These are phyloP conservation scores for Earliella scabrosa DNA, from an alignment of 1,284 basidiomycete species.

Conservation along the genomic window DNA sequence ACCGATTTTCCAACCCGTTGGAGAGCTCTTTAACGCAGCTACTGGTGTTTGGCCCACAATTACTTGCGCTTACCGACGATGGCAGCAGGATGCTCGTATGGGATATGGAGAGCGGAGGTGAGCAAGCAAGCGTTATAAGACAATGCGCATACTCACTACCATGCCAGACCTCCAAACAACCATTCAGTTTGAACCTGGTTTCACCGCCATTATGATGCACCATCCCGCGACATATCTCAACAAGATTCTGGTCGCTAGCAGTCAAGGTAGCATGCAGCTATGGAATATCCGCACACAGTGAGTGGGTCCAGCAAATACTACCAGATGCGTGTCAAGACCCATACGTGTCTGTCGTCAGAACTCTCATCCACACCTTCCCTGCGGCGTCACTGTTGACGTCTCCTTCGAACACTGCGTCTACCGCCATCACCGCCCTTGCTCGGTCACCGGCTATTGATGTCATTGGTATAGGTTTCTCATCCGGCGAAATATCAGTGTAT, in stretches of 20 bases:
- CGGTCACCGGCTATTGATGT: constrained; percentile 98
- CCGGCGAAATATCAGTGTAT: constrained; percentile 87
- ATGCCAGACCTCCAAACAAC: constrained; percentile 58
- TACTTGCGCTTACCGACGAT: constrained; percentile 82
- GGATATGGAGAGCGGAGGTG: constrained; percentile 70
- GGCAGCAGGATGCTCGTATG: constrained; percentile 84
- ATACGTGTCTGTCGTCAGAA: constrained; percentile 42
- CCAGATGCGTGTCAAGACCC: background rate
- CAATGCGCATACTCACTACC: background rate
- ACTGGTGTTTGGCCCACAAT: constrained; percentile 78
- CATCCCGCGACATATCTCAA: constrained; percentile 98
- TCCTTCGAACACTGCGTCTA: constrained; percentile 39
- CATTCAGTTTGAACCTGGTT: constrained; percentile 78
- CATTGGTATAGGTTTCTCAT: constrained; percentile 87
- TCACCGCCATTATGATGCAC: constrained; percentile 83
- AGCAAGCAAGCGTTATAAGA: constrained; percentile 17
- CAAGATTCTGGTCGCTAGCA: constrained; percentile 89
- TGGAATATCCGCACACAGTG: constrained; percentile 92
- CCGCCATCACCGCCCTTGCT: constrained; percentile 76
- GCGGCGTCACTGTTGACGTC: constrained; percentile 54
- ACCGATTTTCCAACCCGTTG: constrained; percentile 65
- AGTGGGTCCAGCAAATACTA: constrained; percentile 34
- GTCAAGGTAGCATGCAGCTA: constrained; percentile 85
- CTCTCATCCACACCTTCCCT: constrained; percentile 68
- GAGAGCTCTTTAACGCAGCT: constrained; percentile 62